Evolutionary conservation across 2,329 filamentous ascomycete genomes (phyloP).

Genomic region (Penicillium sp.): DNA sequence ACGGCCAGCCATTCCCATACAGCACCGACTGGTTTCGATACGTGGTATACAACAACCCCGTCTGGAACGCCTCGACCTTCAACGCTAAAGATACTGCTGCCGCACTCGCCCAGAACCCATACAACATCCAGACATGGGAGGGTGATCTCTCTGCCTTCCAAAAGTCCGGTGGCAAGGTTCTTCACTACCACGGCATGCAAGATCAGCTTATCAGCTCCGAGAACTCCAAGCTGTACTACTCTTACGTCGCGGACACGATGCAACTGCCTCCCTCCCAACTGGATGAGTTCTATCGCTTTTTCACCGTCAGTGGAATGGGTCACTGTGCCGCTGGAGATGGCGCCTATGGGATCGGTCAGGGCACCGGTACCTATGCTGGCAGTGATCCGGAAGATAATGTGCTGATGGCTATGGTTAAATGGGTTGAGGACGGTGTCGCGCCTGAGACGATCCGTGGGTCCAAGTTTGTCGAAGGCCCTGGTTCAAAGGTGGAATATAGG

Average conservation of each 20-base stretch:
- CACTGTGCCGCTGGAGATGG: constrained; percentile 47
- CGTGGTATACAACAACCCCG: constrained; percentile 39
- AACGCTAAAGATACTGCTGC: constrained; percentile 35
- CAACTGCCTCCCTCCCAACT: constrained; percentile 27
- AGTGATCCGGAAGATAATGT: constrained; percentile 44
- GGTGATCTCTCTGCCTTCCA: constrained; percentile 48
- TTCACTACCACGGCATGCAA: constrained; percentile 42
- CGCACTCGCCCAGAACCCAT: constrained; percentile 41
- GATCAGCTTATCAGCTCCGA: constrained; percentile 51
- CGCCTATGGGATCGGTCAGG: constrained; percentile 41
- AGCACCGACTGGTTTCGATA: constrained; percentile 45
- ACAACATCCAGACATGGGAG: constrained; percentile 46
- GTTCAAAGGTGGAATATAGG: constrained; percentile 39
- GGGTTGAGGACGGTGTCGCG: constrained; percentile 45
- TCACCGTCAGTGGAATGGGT: constrained; percentile 52
- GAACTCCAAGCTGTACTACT: constrained; percentile 50
- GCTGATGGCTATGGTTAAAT: constrained; percentile 47
- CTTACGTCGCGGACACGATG: constrained; percentile 41
- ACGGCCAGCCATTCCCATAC: constrained; percentile 35
- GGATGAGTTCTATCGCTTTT: constrained; percentile 46
- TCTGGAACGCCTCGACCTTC: constrained; percentile 39
- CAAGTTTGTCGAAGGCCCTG: constrained; percentile 42
- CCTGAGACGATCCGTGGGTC: constrained; percentile 41
- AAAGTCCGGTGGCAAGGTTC: constrained; percentile 39
- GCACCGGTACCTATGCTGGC: constrained; percentile 15